A percentile compares a stretch with the other conserved stretches of the same genome.
These are phyloP conservation scores for Rhodotorula sp. DNA, from an alignment of 1,284 basidiomycete species.

Conservation along the genomic window DNA sequence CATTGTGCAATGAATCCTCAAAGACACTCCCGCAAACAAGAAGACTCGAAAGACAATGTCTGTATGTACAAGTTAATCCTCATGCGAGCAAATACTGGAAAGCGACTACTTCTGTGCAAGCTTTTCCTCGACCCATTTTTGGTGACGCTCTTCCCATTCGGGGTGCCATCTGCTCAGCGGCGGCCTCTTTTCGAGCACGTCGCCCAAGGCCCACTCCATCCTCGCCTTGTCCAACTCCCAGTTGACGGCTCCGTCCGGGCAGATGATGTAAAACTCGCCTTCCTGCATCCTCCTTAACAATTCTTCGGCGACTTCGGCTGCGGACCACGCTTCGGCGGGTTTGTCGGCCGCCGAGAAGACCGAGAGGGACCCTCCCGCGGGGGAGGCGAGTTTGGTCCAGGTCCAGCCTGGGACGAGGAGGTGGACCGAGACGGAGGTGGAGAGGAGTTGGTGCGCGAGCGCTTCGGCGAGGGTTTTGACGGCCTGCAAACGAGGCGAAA, in stretches of 20 bases:
- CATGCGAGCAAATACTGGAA: constrained; percentile 35
- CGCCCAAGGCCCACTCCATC: constrained; percentile 41
- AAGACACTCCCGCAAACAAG: not conserved
- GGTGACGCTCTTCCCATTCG: constrained; percentile 40
- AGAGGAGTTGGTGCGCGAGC: constrained; percentile 33
- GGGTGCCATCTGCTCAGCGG: constrained; percentile 44
- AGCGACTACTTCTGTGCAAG: constrained; percentile 13
- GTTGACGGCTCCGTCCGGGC: constrained; percentile 36
- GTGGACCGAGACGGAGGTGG: constrained; percentile 34
- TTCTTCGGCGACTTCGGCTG: constrained; percentile 40
- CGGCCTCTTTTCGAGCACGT: constrained; percentile 39
- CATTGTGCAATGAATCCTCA: too few relatives aligned
- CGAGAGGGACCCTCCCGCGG: constrained; percentile 3
- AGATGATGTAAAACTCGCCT: constrained; percentile 42
- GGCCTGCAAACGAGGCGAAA: constrained; percentile 5
- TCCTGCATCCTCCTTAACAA: constrained; percentile 29
- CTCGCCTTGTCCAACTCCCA: constrained; percentile 37
- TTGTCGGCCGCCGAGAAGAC: constrained; percentile 22
- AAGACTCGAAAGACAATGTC: not conserved
- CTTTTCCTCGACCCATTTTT: constrained; percentile 37
- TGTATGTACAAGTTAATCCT: not conserved
- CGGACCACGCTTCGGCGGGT: constrained; percentile 41
- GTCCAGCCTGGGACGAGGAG: constrained; percentile 44
- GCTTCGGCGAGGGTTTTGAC: constrained; percentile 38
- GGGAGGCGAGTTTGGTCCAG: constrained; percentile 39